Evolutionary conservation across 2,329 filamentous ascomycete genomes (phyloP).

Genomic region (Aspergillus pseudoglaucus): DNA sequence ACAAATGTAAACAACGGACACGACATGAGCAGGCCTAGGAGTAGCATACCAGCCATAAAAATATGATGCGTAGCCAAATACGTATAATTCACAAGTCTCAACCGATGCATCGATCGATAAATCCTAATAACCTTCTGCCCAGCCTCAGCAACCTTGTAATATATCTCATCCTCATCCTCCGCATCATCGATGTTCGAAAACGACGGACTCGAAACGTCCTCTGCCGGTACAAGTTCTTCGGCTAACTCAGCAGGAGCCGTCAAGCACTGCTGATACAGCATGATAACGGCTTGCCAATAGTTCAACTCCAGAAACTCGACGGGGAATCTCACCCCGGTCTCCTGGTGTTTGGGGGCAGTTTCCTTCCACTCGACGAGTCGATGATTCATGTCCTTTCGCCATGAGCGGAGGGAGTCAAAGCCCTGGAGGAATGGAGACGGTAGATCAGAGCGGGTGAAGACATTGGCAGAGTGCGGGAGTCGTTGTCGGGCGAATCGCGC

Average conservation of each 20-base stretch:
- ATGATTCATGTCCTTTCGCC: slow-evolving; percentile 80
- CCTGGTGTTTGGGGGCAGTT: slow-evolving; percentile 65
- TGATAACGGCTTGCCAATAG: slow-evolving; percentile 95
- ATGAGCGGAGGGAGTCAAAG: slow-evolving; percentile 79
- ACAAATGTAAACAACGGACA: slow-evolving; percentile 6
- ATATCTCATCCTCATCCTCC: slow-evolving; percentile 83
- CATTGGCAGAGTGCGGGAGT: slow-evolving; percentile 59
- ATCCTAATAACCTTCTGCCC: slow-evolving; percentile 87
- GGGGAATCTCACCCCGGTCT: slow-evolving; percentile 84
- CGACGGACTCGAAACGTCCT: slow-evolving; percentile 53
- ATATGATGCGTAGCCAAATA: slow-evolving; percentile 93
- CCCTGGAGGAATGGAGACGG: slow-evolving; percentile 77
- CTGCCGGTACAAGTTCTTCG: slow-evolving; percentile 60
- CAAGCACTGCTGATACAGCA: slow-evolving; percentile 87
- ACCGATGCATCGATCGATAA: slow-evolving; percentile 81
- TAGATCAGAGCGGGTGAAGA: slow-evolving; percentile 69
- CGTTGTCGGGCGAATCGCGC: slow-evolving; percentile 67
- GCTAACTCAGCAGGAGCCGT: slow-evolving; percentile 80
- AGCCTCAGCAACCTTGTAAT: slow-evolving; percentile 89
- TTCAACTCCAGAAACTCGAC: slow-evolving; percentile 88
- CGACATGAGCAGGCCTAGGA: slow-evolving; percentile 3
- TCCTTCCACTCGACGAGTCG: slow-evolving; percentile 82
- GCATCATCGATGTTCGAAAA: slow-evolving; percentile 39
- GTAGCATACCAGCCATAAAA: slow-evolving; percentile 76
- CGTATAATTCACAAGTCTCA: slow-evolving; percentile 89